Percentiles rank a stretch among this genome's conserved stretches.
phyloP scores from a whole-genome alignment of 495 filamentous ascomycete genomes.

The Astrocystis sublimbata region DNA sequence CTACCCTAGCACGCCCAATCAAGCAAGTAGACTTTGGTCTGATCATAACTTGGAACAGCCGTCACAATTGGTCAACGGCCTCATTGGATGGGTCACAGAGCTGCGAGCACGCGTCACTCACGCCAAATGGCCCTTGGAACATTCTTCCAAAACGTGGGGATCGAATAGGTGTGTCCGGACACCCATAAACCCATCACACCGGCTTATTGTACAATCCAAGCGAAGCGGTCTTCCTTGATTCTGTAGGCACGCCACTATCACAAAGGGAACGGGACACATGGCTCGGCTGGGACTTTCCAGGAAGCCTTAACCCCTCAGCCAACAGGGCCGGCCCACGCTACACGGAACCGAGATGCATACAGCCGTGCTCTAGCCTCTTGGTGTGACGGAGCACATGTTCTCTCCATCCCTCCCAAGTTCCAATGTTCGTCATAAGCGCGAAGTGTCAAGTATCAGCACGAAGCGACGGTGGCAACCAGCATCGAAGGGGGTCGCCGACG shows the following conservation, averaged over 20 bases:
- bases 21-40: not conserved
- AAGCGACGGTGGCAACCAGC: not conserved
- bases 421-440: not conserved
- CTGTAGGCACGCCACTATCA: not conserved
- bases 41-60: not conserved
- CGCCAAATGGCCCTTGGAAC: not conserved
- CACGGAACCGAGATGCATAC: slow-evolving; percentile 1
- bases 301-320: not conserved
- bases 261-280: not conserved
- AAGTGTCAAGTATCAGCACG: not conserved
- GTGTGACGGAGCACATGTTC: not conserved
- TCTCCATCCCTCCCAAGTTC: not conserved
- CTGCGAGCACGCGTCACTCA: not conserved
- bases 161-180: not conserved
- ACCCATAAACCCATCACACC: not conserved
- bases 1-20: not conserved
- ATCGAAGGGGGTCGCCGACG: not conserved
- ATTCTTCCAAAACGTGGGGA: not conserved
- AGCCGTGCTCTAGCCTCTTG: not conserved
- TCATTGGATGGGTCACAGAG: not conserved
- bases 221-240: not conserved
- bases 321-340: not conserved
- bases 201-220: not conserved
- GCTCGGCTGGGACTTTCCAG: not conserved
- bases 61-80: too few relatives aligned